phyloP scores from a whole-genome alignment of 192 early-diverging fungal genomes.

The Chytriomyces sp. region DNA sequence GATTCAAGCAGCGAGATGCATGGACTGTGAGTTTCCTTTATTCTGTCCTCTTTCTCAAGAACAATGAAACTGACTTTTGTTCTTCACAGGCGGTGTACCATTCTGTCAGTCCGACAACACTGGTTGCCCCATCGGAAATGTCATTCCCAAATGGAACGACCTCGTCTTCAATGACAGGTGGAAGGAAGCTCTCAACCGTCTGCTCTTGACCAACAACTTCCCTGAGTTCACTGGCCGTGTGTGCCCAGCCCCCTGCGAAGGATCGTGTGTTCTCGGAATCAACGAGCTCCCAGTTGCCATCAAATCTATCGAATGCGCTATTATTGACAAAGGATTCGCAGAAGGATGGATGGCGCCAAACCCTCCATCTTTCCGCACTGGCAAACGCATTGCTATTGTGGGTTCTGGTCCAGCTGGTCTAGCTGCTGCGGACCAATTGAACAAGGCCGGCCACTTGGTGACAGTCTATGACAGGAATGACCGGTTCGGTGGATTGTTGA shows the following conservation, averaged over 20 bases:
- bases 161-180: constrained; percentile 95
- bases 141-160: constrained; percentile 99
- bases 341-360: constrained; percentile 96
- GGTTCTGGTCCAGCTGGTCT: constrained; percentile 97
- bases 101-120: constrained; percentile 95
- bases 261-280: constrained; percentile 94
- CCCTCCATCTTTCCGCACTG: constrained; percentile 80
- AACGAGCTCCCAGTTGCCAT: constrained; percentile 93
- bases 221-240: constrained; percentile 99
- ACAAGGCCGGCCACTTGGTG: constrained; percentile 92
- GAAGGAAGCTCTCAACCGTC: constrained; percentile 90
- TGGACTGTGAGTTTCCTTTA: constrained; percentile 64
- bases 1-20: constrained; percentile 95
- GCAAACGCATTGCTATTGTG: constrained; percentile 84
- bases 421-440: constrained; percentile 95
- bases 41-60: neutral
- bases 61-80: neutral
- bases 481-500: constrained; percentile 91
- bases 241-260: constrained; percentile 97
- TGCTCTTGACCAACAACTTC: constrained; percentile 98
- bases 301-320: constrained; percentile 97
- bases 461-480: constrained; percentile 98
- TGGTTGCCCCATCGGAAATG: constrained; percentile 98
- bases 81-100: constrained; percentile 79
- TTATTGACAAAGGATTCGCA: constrained; percentile 96